Evolutionary conservation across 768 basidiomycete genomes (phyloP), one percentile per base, ranked within the genome.

Genomic region (Lentinus tigrinus): DNA sequence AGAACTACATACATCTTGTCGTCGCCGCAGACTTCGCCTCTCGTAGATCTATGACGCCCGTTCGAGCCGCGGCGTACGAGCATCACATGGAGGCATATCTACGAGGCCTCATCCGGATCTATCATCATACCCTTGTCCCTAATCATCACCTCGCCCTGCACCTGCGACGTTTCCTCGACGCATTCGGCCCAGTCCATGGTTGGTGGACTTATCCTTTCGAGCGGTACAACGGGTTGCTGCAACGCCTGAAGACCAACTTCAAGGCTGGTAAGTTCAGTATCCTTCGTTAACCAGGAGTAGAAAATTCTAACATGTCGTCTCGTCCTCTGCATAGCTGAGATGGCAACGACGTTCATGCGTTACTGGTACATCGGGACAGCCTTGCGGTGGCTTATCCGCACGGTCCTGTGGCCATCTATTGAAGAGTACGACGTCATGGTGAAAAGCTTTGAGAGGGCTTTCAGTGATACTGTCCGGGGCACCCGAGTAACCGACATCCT

Each of bases 131-230:
- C 10, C 52, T 75, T 9, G 59, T 57, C 13, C 74, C 74, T 0
- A 67, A 59, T 16, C 68, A 73, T n/a, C 75, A 76, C 47, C 46
- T 63, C 9, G 62, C 71, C 0, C 60, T 73, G 10, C 75, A 76
- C 56, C 58, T 73, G 21, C 65, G 60, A 0, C 48, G 67, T 8
- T 53, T 65, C 21, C 49, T 75, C n/a, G 37, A 58, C 1, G 28
- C 56, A 0, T 74, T 70, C 51, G 73, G 75, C 0, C 73, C 74
- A 0, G 47, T 52, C 0, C 73, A 74, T 56, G 55, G 43, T 2
- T 61, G 59, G 60, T 44, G 69, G 56, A 56, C 64, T 11, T 63
- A 60, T 24, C 63, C 66, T 14, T 75, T 70, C 43, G 67, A 76
- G 48, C 59, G 67, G 14, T 69, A 68, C 36, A 74, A 71, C 47